Evolutionary conservation across 495 filamentous ascomycete genomes (phyloP).

Genomic region (Aspergillus indologenus): DNA sequence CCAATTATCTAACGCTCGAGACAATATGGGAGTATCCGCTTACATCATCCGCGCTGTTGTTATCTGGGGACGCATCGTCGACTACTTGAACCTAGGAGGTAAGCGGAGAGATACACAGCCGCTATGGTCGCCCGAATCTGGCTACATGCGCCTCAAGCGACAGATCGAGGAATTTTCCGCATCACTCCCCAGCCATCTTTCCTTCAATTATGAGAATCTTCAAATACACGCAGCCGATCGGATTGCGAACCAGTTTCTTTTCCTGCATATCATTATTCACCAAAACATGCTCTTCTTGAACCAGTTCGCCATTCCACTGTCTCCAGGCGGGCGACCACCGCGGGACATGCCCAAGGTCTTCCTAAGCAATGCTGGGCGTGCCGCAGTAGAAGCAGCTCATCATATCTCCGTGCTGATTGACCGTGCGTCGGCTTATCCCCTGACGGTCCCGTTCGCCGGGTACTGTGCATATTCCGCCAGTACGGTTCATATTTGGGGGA

Average conservation of each 20-base stretch:
- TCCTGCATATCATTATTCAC: constrained; percentile 83
- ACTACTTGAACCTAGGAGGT: constrained; percentile 87
- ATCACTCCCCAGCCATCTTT: constrained; percentile 64
- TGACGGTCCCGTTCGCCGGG: constrained; percentile 87
- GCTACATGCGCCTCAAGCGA: constrained; percentile 65
- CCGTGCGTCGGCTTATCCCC: constrained; percentile 71
- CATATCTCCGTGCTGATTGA: constrained; percentile 81
- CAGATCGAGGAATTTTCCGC: constrained; percentile 68
- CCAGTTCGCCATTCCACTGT: constrained; percentile 76
- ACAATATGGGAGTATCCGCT: constrained; percentile 92
- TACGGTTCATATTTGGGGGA: constrained; percentile 87
- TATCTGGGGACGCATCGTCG: constrained; percentile 86
- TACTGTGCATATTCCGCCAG: constrained; percentile 93
- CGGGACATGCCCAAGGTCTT: constrained; percentile 78
- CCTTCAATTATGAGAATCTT: constrained; percentile 79
- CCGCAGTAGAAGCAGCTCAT: constrained; percentile 84
- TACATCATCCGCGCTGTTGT: constrained; percentile 86
- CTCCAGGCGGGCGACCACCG: constrained; percentile 62
- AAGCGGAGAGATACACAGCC: constrained; percentile 73
- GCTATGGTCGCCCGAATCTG: constrained; percentile 79
- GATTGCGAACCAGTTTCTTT: constrained; percentile 90
- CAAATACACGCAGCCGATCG: constrained; percentile 78
- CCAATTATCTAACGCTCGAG: constrained; percentile 62
- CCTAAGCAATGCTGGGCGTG: constrained; percentile 67
- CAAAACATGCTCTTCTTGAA: constrained; percentile 91